Evolutionary conservation across 805 yeast species (phyloP).

Genomic region (Candida golubevii): DNA sequence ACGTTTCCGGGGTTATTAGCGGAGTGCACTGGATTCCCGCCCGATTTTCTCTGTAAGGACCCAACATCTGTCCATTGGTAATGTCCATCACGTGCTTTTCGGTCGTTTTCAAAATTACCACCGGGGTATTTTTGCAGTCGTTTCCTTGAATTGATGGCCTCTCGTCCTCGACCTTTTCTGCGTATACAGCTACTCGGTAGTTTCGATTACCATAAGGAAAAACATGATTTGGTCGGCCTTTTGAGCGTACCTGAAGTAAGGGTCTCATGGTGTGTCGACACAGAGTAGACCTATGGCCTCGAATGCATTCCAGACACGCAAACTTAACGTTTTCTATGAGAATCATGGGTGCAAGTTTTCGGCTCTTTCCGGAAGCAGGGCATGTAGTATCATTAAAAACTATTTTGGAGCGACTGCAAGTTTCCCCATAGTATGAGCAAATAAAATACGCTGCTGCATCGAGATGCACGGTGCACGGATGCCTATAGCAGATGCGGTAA

Average conservation of each 20-base stretch:
- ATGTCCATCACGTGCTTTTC: conserved; percentile 39
- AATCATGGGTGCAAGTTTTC: conserved; percentile 50
- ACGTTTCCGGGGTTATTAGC: conserved; percentile 22
- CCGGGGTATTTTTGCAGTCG: conserved; percentile 20
- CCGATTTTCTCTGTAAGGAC: conserved; percentile 28
- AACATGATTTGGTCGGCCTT: conserved; percentile 77
- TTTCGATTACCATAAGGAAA: conserved; percentile 42
- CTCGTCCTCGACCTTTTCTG: conserved; percentile 32
- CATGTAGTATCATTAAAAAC: not conserved
- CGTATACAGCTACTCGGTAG: conserved; percentile 58
- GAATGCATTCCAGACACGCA: conserved; percentile 81
- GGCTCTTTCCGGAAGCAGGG: not conserved
- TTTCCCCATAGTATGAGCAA: conserved; percentile 11
- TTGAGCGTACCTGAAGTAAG: conserved; percentile 77
- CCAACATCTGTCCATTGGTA: conserved; percentile 34
- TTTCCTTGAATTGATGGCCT: not conserved
- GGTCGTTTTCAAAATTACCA: conserved; percentile 33
- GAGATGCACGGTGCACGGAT: conserved; percentile 7
- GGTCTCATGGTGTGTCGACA: conserved; percentile 82
- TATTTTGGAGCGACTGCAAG: not conserved
- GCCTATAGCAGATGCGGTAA: not conserved
- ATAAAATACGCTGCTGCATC: not conserved
- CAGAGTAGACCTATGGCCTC: conserved; percentile 88
- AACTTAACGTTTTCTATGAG: conserved; percentile 74
- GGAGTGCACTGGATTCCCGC: conserved; percentile 1